Evolutionary conservation across 2,329 filamentous ascomycete genomes (phyloP), one percentile per base, ranked within the genome.

Genomic region (Proliferodiscus dingleyae): DNA sequence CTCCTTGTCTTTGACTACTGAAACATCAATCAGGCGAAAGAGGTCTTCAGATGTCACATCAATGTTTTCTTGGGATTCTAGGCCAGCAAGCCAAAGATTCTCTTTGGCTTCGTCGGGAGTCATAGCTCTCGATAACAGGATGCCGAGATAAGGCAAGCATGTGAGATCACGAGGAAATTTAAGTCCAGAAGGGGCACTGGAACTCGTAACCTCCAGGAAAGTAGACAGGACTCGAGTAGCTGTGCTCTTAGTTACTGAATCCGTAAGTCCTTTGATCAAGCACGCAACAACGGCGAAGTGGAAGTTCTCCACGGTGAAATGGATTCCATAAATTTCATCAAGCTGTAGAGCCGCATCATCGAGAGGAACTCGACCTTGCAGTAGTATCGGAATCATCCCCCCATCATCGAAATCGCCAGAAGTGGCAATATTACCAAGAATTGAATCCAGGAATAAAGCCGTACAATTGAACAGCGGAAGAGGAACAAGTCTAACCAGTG

Each of bases 201-300:
- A 61, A 47, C 61, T 68, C 16, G 68, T 71, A 3, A 78, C 71
- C 51, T 79, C 74, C 1, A 85, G 62, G 50, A 85, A 82, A 0
- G 78, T 78, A 1, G 77, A 77, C 5, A 86, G 62, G 3, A 84
- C 78, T 16, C 78, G 71, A 40, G 83, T 71, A 2, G 80, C 74
- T 11, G 75, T 75, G 9, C 71, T 61, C 54, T 77, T 78, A 7
- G 81, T 85, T 30, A 73, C 69, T 1, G 75, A 74, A 52, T 85
- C 81, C 0, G 79, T 80, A 11, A 85, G 69, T 1, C 81, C 82
- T 33, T 82, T 75, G 3, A 80, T 74, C 3, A 86, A 67, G 51
- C 78, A 81, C 13, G 80, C 80, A 54, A 78, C 82, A 1, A 83
- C 74, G 0, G 82, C 81, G 53, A 80, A 81, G 57, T 85, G 81